A percentile compares a stretch with the other conserved stretches of the same genome.
Evolutionary conservation across 148 eudicot species (phyloP).

Genomic region (Silene latifolia): DNA sequence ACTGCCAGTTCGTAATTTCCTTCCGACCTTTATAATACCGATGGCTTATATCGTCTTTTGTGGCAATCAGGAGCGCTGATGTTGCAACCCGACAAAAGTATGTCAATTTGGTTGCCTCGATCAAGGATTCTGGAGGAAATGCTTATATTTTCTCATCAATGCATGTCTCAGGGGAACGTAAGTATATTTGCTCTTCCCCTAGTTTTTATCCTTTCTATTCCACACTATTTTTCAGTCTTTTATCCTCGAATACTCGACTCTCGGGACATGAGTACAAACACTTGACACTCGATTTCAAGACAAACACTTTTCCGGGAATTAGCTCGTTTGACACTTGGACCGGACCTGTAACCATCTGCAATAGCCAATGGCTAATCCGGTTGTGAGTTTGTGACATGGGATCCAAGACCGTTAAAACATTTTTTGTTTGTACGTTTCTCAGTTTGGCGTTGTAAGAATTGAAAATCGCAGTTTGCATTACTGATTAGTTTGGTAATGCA

Average conservation of each 20-base stretch:
- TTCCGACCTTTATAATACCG: background rate
- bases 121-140: conserved; percentile 73
- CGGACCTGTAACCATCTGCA: too few relatives aligned
- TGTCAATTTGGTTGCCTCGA: conserved; percentile 65
- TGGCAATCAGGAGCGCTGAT: conserved; percentile 67
- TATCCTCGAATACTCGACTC: background rate
- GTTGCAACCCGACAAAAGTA: conserved; percentile 65
- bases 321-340: too few relatives aligned
- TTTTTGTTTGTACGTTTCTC: too few relatives aligned
- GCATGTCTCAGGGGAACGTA: conserved; percentile 99
- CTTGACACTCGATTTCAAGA: too few relatives aligned
- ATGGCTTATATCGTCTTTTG: background rate
- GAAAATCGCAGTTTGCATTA: background rate
- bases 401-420: background rate
- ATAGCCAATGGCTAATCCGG: too few relatives aligned
- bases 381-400: background rate
- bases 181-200: conserved; percentile 28
- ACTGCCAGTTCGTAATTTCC: background rate
- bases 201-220: conserved; percentile 5
- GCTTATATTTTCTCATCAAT: conserved; percentile 82
- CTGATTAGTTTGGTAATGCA: conserved; percentile 29
- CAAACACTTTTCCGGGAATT: too few relatives aligned
- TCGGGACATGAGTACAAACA: background rate
- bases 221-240: background rate
- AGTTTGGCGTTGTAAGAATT: background rate